Evolutionary conservation across 805 yeast genomes (phyloP).

Genomic region (Soucietia sequanensis): DNA sequence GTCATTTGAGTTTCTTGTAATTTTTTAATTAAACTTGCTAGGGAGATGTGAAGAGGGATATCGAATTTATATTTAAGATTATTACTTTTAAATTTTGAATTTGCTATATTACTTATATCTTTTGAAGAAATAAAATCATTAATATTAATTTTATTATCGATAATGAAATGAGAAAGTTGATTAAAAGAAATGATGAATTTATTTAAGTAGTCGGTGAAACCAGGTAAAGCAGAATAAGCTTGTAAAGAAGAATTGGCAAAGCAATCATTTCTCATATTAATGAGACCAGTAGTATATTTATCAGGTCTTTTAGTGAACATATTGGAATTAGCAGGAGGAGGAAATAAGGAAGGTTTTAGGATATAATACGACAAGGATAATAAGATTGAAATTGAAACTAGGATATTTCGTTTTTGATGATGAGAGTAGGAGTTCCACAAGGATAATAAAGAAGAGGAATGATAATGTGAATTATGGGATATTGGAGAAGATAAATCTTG

Average conservation of each 20-base stretch:
- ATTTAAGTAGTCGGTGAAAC: conserved; percentile 56
- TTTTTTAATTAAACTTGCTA: conserved; percentile 50
- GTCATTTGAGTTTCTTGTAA: conserved; percentile 62
- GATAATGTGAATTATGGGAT: too few species aligned
- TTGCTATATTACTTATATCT: conserved; percentile 6
- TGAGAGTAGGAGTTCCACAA: neutral
- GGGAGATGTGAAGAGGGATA: conserved; percentile 55
- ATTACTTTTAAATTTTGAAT: conserved; percentile 18
- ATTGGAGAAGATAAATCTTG: too few species aligned
- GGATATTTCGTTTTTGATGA: conserved; percentile 8
- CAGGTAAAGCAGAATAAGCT: conserved; percentile 65
- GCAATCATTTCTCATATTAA: conserved; percentile 84
- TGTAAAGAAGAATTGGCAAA: conserved; percentile 90
- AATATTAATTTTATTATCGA: conserved; percentile 16
- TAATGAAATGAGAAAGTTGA: conserved; percentile 17
- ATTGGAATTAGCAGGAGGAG: conserved; percentile 1
- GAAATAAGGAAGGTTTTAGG: conserved; percentile 10
- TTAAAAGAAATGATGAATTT: conserved; percentile 30
- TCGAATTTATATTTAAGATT: conserved; percentile 22
- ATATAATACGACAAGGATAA: conserved; percentile 14
- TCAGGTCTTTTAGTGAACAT: conserved; percentile 61
- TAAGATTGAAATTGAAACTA: conserved; percentile 10
- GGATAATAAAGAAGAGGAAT: neutral
- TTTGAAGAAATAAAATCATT: conserved; percentile 4
- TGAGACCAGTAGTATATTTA: conserved; percentile 75